phyloP scores from a whole-genome alignment of 176 grass and related monocot genomes.

The Cenchrus purpureus region DNA sequence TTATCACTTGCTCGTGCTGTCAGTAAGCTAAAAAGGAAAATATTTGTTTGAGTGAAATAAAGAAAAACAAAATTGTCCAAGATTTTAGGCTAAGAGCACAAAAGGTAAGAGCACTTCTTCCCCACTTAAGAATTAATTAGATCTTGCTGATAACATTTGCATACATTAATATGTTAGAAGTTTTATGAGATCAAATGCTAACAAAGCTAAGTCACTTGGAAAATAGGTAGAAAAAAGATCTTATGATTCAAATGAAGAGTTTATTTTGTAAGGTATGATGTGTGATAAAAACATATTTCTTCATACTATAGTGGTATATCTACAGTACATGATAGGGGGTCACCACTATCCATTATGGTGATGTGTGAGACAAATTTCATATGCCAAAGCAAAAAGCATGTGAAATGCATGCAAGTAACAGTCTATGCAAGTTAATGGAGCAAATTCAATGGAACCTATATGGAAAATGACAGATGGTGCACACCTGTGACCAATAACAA shows the following conservation, averaged over 20 bases:
- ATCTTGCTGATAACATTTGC: neutral
- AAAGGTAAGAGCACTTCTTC: neutral
- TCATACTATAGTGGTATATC: neutral
- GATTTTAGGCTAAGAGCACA: neutral
- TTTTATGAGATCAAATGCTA: neutral
- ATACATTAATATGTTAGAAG: neutral
- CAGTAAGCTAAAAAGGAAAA: neutral
- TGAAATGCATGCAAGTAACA: neutral
- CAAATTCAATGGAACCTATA: neutral
- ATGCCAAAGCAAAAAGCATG: neutral
- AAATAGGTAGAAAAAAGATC: neutral
- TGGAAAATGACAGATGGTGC: constrained; percentile 1
- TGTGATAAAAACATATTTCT: neutral
- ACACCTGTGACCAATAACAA: constrained; percentile 98
- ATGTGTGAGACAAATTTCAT: neutral
- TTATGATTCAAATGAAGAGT: neutral
- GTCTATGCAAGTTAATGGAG: neutral
- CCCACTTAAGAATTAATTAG: neutral
- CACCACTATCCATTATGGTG: neutral
- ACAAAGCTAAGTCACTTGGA: neutral
- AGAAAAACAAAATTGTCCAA: neutral
- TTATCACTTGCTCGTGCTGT: neutral
- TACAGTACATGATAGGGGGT: neutral
- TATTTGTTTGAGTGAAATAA: neutral
- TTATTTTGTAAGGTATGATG: neutral